A percentile compares a stretch with the other conserved stretches of the same genome.
phyloP scores from a whole-genome alignment of 2,329 filamentous ascomycete genomes.

The Teratosphaeria zuluensis region DNA sequence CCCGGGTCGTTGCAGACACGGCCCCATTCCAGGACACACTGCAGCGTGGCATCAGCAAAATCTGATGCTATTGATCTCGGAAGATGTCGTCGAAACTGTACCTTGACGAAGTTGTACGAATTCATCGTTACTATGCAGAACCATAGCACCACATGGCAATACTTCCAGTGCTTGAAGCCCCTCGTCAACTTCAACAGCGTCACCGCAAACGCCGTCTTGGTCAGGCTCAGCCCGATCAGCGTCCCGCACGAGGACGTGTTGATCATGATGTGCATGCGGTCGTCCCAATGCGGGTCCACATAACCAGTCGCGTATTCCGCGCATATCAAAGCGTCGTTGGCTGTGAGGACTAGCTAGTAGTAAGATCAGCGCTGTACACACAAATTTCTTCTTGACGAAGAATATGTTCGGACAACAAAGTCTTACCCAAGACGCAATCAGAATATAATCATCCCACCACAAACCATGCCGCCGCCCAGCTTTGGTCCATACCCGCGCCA shows the following conservation, averaged over 20 bases:
- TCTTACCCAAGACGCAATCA: not conserved
- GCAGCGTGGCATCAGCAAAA: not conserved
- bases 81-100: not conserved
- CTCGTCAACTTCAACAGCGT: not conserved
- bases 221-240: not conserved
- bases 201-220: not conserved
- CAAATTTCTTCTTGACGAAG: not conserved
- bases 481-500: not conserved
- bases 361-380: not conserved
- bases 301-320: not conserved
- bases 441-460: not conserved
- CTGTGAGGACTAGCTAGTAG: not conserved
- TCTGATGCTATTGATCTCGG: not conserved
- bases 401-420: not conserved
- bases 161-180: not conserved
- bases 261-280: not conserved
- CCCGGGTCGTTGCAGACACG: not conserved
- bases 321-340: not conserved
- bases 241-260: not conserved
- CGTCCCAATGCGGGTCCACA: not conserved
- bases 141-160: not conserved
- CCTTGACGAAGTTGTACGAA: not conserved
- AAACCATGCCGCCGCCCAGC: not conserved
- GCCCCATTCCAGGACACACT: not conserved
- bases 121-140: not conserved